These are phyloP conservation scores for Coniochaeta sp. DNA, from an alignment of 2,329 filamentous ascomycete species.

Conservation along the genomic window DNA sequence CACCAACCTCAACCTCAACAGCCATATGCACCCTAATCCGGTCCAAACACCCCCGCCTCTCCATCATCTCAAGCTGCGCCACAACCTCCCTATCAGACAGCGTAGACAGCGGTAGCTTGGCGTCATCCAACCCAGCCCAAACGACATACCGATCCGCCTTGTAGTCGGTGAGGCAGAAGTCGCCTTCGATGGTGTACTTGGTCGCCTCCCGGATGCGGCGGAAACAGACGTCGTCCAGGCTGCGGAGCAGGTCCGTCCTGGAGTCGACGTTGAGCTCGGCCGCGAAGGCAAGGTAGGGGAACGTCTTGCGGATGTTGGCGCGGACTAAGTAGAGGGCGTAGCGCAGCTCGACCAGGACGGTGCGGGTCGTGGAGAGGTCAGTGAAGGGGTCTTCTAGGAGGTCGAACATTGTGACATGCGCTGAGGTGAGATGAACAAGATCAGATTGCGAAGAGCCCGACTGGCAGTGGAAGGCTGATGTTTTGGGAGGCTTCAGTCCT, in stretches of 20 bases:
- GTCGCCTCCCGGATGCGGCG: background rate
- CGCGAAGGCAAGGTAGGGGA: background rate
- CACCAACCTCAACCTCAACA: constrained; percentile 1
- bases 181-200: background rate
- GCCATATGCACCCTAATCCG: constrained; percentile 1
- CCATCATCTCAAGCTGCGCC: constrained; percentile 1
- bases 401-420: background rate
- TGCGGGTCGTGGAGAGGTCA: background rate
- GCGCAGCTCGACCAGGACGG: background rate
- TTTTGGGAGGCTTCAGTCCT: no score
- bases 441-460: no score
- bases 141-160: background rate
- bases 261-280: background rate
- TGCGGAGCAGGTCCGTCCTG: background rate
- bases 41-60: background rate
- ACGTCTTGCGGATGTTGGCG: background rate
- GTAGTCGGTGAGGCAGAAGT: background rate
- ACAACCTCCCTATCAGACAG: background rate
- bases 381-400: background rate
- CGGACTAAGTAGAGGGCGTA: background rate
- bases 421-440: background rate
- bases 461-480: no score
- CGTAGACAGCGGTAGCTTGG: background rate
- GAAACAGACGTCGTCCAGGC: background rate
- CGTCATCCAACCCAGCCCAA: background rate